Base-by-base conservation (phyloP, 2,329 filamentous ascomycete genomes). In the Penicillium sp. region DNA sequence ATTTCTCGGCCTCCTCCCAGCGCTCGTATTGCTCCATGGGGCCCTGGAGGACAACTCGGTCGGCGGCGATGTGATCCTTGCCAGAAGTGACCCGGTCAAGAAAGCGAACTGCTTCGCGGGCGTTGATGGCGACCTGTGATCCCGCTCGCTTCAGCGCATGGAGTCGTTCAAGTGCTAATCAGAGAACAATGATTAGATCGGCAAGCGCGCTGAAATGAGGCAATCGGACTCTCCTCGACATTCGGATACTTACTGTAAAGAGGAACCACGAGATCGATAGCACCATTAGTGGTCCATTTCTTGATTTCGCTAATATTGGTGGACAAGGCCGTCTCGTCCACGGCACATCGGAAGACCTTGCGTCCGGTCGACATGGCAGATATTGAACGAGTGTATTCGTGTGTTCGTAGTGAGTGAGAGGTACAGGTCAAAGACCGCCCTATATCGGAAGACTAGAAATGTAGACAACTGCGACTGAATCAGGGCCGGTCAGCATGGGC, bases 281-380 rank as follows among this genome's bases (percentile, higher is more conserved):
- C 73, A 33, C 79, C 79, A 55, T 79, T 77, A 27, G 77, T 74
- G 49, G 80, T 78, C 78, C 80, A 82, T 68, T 75, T 75, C 69
- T 82, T 82, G 59, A 83, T 79, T 66, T 82, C 80, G 56, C 77
- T 78, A 61, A 83, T 79, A 59, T 79, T 81, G 51, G 79, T 78
- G 47, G 78, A 80, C 55, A 83, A 68, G 48, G 79, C 79, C 50
- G 79, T 82, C 63, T 81, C 80, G 67, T 83, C 81, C 61, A 81
- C 78, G 60, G 82, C 78, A 72, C 80, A 82, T 68, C 80, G 77
- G 63, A 81, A 79, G 63, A 78, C 73, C 67, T 79, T 80, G 64
- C 75, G 75, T 65, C 68, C 74, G 57, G 73, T 66, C 62, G 75
- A 73, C 76, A 78, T 78, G 65, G 57, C 62, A 59, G 64, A 62